A percentile compares a stretch with the other conserved stretches of the same genome.
Evolutionary conservation across 176 grass and related monocot genomes (phyloP).

Genomic region (Phoenix roebelenii): DNA sequence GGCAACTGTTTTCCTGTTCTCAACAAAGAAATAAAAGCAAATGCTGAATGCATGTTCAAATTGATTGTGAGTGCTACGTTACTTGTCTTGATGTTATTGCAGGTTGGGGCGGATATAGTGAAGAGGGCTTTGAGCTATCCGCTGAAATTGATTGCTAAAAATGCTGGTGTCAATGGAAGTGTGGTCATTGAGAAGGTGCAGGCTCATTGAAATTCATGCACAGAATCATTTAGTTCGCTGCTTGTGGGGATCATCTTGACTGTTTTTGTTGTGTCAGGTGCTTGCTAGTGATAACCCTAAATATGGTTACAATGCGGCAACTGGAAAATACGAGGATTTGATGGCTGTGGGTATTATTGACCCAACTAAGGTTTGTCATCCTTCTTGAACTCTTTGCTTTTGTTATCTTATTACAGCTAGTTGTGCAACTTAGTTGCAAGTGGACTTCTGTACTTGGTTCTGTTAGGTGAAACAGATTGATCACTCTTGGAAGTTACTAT

Average conservation of each 20-base stretch:
- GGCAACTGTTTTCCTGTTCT: no score
- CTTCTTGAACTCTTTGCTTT: neutral
- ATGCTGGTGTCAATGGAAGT: slow-evolving; percentile 92
- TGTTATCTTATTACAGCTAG: neutral
- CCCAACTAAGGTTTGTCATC: slow-evolving; percentile 75
- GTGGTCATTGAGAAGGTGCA: slow-evolving; percentile 88
- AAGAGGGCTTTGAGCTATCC: slow-evolving; percentile 91
- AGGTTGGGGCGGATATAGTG: slow-evolving; percentile 97
- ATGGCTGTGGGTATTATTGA: slow-evolving; percentile 99
- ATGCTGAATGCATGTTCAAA: no score
- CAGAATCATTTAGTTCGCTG: neutral
- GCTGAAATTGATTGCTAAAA: slow-evolving; percentile 94
- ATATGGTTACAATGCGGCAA: slow-evolving; percentile 87
- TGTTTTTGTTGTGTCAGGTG: slow-evolving; percentile 38
- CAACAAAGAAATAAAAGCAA: no score
- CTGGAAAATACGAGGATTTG: slow-evolving; percentile 89
- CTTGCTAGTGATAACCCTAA: slow-evolving; percentile 70
- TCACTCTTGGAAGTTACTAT: no score
- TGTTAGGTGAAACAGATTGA: no score
- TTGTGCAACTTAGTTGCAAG: neutral
- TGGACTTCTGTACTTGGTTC: neutral
- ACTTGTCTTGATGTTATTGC: neutral
- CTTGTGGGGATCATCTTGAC: neutral
- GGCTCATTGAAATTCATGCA: neutral
- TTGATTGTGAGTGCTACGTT: no score